phyloP scores from a whole-genome alignment of 805 yeast species.

The Teunomyces stri region DNA sequence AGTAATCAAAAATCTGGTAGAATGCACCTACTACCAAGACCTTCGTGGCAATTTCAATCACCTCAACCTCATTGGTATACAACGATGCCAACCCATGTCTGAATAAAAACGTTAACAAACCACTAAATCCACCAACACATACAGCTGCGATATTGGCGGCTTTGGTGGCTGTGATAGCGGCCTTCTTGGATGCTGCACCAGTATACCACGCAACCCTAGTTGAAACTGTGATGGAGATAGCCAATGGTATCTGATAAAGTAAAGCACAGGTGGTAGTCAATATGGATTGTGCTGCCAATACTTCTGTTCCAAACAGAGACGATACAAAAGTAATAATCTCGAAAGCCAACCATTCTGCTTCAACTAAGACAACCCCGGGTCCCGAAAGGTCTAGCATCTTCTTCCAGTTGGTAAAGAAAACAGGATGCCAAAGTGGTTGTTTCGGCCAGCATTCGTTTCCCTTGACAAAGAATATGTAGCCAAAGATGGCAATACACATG shows the following conservation, averaged over 20 bases:
- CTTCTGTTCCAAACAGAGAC: constrained; percentile 62
- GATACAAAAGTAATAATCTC: constrained; percentile 71
- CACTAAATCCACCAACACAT: constrained; percentile 35
- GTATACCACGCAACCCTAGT: constrained; percentile 75
- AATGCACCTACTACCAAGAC: constrained; percentile 47
- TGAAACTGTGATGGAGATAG: constrained; percentile 70
- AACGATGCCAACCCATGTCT: constrained; percentile 38
- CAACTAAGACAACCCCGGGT: constrained; percentile 76
- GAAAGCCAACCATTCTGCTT: constrained; percentile 77
- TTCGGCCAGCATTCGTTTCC: constrained; percentile 47
- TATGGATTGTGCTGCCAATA: constrained; percentile 72
- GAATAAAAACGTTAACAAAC: constrained; percentile 34
- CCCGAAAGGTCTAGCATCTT: constrained; percentile 61
- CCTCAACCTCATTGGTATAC: constrained; percentile 39
- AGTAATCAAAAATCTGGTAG: constrained; percentile 52
- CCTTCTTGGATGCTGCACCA: constrained; percentile 56
- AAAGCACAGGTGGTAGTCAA: constrained; percentile 66
- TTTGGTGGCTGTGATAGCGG: constrained; percentile 35
- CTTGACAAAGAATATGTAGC: constrained; percentile 44
- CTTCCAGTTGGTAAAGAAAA: constrained; percentile 53
- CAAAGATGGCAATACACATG: constrained; percentile 58
- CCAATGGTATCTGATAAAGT: constrained; percentile 73
- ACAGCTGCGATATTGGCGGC: constrained; percentile 35
- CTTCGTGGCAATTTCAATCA: constrained; percentile 35
- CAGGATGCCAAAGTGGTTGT: constrained; percentile 19